Evolutionary conservation across 352 stramenopile genomes (phyloP), one percentile per base, ranked within the genome.

Genomic region (Globisporangium paddicum): DNA sequence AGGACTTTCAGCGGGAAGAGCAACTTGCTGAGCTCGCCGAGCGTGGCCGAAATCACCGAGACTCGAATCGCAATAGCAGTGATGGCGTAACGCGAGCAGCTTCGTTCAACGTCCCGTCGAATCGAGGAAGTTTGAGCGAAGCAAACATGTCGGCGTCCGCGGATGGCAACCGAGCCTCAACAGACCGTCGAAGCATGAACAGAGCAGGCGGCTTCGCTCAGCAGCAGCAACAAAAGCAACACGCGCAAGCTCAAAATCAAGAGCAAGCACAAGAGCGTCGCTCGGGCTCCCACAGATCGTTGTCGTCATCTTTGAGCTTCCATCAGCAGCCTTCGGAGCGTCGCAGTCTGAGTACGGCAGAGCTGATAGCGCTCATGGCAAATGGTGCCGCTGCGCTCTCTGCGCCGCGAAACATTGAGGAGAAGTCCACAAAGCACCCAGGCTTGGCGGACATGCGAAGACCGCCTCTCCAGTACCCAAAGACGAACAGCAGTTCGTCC

Each of bases 1-100:
- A 73, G 2, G 67, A 86, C 18, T 76, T 66, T 26, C n/a, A 50
- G 44, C 35, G 26, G 34, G 30, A 66, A 32, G 49, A 52, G 30
- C 49, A 28, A 23, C 46, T 48, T 14, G 26, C 18, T n/a, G n/a
- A n/a, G 18, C 28, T 11, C 55, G 60, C 44, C 57, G 53, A 71
- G 67, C 30, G 16, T 47, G 13, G 54, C 62, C 57, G 13, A 63
- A 50, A 52, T 68, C 47, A 52, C 62, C 63, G 38, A 65, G 59
- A 68, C 67, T 46, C 49, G 72, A n/a, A 35, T 62, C 32, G 25
- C 13, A 49, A 56, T 38, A 21, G 19, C 19, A 41, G 38, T 21
- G 26, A 16, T 21, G 51, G 28, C 30, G 11, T 53, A n/a, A 30
- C 21, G 26, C 47, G 47, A 40, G 47, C 16, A 5, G 47, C 30